A percentile compares a stretch with the other conserved stretches of the same genome.
Evolutionary conservation across 2,329 filamentous ascomycete species (phyloP).

Genomic region (Colletotrichum scovillei): DNA sequence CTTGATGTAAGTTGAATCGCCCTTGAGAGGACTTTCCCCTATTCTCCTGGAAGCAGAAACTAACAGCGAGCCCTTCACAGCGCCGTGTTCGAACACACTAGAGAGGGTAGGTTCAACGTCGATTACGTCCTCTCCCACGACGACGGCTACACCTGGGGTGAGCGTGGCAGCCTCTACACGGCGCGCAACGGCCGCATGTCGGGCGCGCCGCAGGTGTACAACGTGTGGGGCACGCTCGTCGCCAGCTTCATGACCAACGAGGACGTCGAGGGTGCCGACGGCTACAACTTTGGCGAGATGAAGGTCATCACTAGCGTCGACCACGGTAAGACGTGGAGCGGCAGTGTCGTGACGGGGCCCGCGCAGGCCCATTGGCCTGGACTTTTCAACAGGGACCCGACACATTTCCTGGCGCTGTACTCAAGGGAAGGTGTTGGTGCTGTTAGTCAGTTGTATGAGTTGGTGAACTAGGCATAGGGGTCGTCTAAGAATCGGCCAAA

Average conservation of each 20-base stretch:
- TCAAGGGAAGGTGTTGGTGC: constrained; percentile 41
- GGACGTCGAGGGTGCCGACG: constrained; percentile 45
- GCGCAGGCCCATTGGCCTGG: constrained; percentile 46
- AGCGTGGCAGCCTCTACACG: constrained; percentile 50
- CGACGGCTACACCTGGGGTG: constrained; percentile 54
- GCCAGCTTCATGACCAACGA: constrained; percentile 59
- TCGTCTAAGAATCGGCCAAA: too few species aligned
- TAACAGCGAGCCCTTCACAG: too few species aligned
- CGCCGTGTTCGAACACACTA: too few species aligned
- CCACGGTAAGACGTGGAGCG: constrained; percentile 42
- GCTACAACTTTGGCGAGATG: constrained; percentile 36
- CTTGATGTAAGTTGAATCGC: too few species aligned
- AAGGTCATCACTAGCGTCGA: constrained; percentile 45
- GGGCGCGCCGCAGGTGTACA: constrained; percentile 46
- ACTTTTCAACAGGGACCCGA: constrained; percentile 38
- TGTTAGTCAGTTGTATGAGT: constrained; percentile 38
- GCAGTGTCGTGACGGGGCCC: constrained; percentile 40
- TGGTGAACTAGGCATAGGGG: not conserved
- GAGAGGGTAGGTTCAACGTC: constrained; percentile 39
- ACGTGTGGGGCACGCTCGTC: constrained; percentile 54
- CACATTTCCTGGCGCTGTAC: constrained; percentile 43
- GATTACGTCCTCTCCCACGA: constrained; percentile 50
- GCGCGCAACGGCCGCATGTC: constrained; percentile 47
- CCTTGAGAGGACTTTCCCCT: too few species aligned
- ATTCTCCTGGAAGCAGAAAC: too few species aligned